Percentiles rank a stretch among this genome's conserved stretches.
phyloP scores from a whole-genome alignment of 1,284 basidiomycete genomes.

The Trichosporon asahii region DNA sequence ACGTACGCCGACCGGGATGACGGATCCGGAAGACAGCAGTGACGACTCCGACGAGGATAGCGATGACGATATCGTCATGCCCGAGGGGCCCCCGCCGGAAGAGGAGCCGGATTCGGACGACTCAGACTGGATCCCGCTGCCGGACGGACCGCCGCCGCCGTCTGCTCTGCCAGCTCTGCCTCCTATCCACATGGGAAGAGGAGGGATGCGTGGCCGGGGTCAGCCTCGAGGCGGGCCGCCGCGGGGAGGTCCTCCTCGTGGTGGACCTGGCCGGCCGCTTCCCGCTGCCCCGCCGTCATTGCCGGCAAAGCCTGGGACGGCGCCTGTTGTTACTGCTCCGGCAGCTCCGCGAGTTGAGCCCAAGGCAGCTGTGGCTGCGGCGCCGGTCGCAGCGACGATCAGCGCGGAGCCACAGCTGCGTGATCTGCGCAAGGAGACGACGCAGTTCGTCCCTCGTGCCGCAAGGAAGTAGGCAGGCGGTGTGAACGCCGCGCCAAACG shows the following conservation, averaged over 20 bases:
- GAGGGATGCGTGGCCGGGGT: not conserved
- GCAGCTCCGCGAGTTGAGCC: conserved; percentile 31
- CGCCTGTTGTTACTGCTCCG: conserved; percentile 6
- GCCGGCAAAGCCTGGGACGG: conserved; percentile 29
- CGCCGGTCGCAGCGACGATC: conserved; percentile 60
- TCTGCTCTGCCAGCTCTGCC: not conserved
- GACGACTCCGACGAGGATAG: conserved; percentile 44
- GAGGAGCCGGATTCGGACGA: conserved; percentile 44
- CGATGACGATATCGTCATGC: conserved; percentile 82
- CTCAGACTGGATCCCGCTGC: conserved; percentile 54
- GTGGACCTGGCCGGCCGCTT: not conserved
- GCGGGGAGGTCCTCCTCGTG: not conserved
- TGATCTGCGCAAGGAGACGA: conserved; percentile 86
- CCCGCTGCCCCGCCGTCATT: conserved; percentile 34
- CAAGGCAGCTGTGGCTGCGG: conserved; percentile 31
- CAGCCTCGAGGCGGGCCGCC: not conserved
- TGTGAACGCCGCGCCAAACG: conserved; percentile 45
- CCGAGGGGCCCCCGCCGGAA: conserved; percentile 70
- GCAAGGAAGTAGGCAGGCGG: conserved; percentile 42
- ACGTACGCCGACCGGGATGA: conserved; percentile 59
- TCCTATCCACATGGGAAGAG: not conserved
- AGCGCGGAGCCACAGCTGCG: conserved; percentile 78
- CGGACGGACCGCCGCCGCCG: conserved; percentile 52
- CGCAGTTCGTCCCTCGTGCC: conserved; percentile 71
- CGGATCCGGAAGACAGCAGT: not conserved